phyloP scores from a whole-genome alignment of 1,139 yeast species.

The Saccharomycopsis phalli region DNA sequence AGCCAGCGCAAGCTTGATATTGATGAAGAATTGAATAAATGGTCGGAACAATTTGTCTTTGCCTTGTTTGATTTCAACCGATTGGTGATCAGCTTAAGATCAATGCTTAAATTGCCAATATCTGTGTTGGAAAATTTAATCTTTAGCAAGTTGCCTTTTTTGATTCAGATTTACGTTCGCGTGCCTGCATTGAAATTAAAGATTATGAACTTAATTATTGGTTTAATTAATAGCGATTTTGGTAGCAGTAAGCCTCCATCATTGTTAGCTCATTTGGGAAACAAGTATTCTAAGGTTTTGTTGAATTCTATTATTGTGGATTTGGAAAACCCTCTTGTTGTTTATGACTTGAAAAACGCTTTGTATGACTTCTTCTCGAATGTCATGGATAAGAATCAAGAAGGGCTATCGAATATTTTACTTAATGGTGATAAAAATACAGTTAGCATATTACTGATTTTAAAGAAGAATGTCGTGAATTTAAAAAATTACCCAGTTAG shows the following conservation, averaged over 20 bases:
- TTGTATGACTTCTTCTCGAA: constrained; percentile 70
- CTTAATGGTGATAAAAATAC: constrained; percentile 53
- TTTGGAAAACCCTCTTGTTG: constrained; percentile 51
- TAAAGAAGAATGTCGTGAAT: constrained; percentile 50
- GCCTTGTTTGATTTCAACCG: constrained; percentile 36
- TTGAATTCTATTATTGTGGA: constrained; percentile 52
- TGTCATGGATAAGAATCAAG: constrained; percentile 71
- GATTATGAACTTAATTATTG: constrained; percentile 50
- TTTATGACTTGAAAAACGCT: constrained; percentile 44
- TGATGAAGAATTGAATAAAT: constrained; percentile 29
- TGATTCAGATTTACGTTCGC: constrained; percentile 53
- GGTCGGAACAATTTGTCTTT: constrained; percentile 27
- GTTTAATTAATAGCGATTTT: constrained; percentile 54
- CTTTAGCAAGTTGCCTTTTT: constrained; percentile 45
- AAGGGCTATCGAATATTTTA: constrained; percentile 73
- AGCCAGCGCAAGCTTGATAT: constrained; percentile 34
- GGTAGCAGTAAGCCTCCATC: constrained; percentile 51
- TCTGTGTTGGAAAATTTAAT: constrained; percentile 59
- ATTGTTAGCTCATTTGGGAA: constrained; percentile 70
- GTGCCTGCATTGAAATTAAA: constrained; percentile 40
- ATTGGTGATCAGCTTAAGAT: constrained; percentile 45
- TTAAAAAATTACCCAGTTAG: constrained; percentile 49
- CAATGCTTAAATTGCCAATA: constrained; percentile 39
- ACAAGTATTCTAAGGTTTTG: constrained; percentile 49
- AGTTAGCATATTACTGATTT: constrained; percentile 40